phyloP scores from a whole-genome alignment of 345 rosid genomes.

The Alliaria petiolata region DNA sequence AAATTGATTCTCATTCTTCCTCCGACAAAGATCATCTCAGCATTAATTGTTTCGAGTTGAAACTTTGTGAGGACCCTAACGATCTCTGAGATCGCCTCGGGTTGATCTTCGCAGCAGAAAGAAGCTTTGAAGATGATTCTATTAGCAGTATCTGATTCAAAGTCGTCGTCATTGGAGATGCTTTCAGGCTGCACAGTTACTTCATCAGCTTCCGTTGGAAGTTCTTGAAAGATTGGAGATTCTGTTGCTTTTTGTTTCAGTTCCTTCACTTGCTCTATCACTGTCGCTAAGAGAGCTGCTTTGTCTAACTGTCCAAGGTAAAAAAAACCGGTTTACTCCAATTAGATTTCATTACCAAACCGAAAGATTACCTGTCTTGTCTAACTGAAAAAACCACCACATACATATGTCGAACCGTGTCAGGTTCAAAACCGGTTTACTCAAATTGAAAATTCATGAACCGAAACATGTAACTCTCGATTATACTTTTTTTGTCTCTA shows the following conservation, averaged over 20 bases:
- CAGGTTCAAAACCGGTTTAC: background rate
- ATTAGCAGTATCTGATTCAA: background rate
- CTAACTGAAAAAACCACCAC: background rate
- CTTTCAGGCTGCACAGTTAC: conserved; percentile 50
- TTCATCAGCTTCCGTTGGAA: conserved; percentile 75
- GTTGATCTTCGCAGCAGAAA: conserved; percentile 79
- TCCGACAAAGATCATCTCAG: conserved; percentile 65
- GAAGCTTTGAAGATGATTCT: conserved; percentile 52
- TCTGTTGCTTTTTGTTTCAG: conserved; percentile 62
- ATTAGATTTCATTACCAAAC: background rate
- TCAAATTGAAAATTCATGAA: background rate
- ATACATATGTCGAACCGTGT: background rate
- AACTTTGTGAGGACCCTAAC: conserved; percentile 47
- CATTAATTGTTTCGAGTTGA: conserved; percentile 44
- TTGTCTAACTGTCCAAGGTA: conserved; percentile 80
- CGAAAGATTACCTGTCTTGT: background rate
- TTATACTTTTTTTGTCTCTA: background rate
- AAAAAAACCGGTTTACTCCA: background rate
- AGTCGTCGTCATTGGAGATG: background rate
- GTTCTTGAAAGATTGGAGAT: conserved; percentile 37
- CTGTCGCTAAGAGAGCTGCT: conserved; percentile 78
- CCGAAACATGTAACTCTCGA: background rate
- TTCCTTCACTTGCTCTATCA: conserved; percentile 66
- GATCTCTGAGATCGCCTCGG: conserved; percentile 69
- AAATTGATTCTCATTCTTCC: conserved; percentile 67